Conservation (phyloP, 176 grass and related monocot genomes). For the Carex parvula region DNA sequence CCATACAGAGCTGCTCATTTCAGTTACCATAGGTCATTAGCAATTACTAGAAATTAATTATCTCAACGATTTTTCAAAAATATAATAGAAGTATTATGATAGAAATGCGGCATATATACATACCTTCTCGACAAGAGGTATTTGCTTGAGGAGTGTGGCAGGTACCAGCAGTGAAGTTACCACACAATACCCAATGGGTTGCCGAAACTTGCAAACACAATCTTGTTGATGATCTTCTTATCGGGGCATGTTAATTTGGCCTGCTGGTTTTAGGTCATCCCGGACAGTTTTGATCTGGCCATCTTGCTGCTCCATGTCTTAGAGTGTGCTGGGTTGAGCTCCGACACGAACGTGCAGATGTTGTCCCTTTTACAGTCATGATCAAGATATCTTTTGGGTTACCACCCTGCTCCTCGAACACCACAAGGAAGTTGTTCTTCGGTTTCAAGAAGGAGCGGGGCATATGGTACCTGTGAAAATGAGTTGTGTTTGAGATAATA, state of each 20-base stretch:
- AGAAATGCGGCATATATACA: neutral
- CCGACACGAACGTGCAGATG: slow-evolving; percentile 64
- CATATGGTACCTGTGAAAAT: slow-evolving; percentile 53
- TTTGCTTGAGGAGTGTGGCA: slow-evolving; percentile 53
- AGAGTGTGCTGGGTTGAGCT: slow-evolving; percentile 50
- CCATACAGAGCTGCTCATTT: slow-evolving; percentile 57
- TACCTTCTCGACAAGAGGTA: slow-evolving; percentile 61
- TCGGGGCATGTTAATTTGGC: slow-evolving; percentile 55
- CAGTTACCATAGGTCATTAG: neutral
- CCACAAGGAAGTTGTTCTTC: slow-evolving; percentile 64
- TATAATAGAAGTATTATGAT: neutral
- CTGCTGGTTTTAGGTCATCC: slow-evolving; percentile 40
- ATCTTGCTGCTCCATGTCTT: slow-evolving; percentile 46
- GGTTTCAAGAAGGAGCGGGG: slow-evolving; percentile 69
- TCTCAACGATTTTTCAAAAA: neutral
- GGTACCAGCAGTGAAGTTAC: slow-evolving; percentile 56
- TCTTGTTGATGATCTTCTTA: slow-evolving; percentile 54
- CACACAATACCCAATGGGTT: slow-evolving; percentile 67
- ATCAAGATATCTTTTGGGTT: slow-evolving; percentile 55
- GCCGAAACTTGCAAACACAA: slow-evolving; percentile 82
- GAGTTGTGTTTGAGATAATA: neutral
- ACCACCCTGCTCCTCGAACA: slow-evolving; percentile 84
- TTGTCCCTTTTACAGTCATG: slow-evolving; percentile 69
- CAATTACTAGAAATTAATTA: neutral
- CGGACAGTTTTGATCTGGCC: slow-evolving; percentile 40